Base-by-base conservation (phyloP, 139 green algal genomes). In the Tetraselmis chui region DNA sequence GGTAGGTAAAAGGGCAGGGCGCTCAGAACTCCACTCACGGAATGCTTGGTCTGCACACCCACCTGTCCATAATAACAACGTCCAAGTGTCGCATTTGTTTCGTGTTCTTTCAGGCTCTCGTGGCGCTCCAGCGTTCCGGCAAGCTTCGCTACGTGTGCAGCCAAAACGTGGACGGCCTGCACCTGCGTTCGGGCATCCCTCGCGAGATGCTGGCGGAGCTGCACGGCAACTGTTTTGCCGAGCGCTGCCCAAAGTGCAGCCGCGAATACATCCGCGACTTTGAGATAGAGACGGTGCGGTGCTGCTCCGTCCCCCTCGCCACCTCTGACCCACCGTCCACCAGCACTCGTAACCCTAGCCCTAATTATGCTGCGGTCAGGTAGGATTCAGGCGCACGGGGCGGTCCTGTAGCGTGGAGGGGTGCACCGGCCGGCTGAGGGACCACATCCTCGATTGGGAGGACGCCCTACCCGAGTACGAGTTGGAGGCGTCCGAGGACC, bases 141-240 rank as follows among this genome's bases (percentile, higher is more conserved):
- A 90, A 91, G 80, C 59, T 88, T 59, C 78, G 84, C 80, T 91
- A 88, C 81, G 84, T 93, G 25, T 90, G 84, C 80, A 93, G 86
- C 81, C 93, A 96, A 83, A 96, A 97, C 81, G 93, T 97, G n/a
- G 96, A 99, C 85, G 88, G 91, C 29, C 84, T 99, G 84, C 96
- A 99, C 88, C 85, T 96, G 74, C 89, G 96, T 28, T 93, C 89
- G 2, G 95, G 94, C 23, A 83, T 96, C 25, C 93, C 91, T 0
- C 78, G 83, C 1, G 76, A 79, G 0, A 27, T 87, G 78, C 84
- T 99, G 2, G 93, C 96, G 1, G 96, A 99, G 90, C 90, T 99
- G 84, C 96, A 99, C 83, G 96, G 96, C 83, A 98, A 98, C 89
- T 98, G 94, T 87, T 98, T 98, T 81, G 87, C 87, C 23, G 96